Conservation (phyloP, 768 basidiomycete genomes). For the Pulveroboletus ravenelii region DNA sequence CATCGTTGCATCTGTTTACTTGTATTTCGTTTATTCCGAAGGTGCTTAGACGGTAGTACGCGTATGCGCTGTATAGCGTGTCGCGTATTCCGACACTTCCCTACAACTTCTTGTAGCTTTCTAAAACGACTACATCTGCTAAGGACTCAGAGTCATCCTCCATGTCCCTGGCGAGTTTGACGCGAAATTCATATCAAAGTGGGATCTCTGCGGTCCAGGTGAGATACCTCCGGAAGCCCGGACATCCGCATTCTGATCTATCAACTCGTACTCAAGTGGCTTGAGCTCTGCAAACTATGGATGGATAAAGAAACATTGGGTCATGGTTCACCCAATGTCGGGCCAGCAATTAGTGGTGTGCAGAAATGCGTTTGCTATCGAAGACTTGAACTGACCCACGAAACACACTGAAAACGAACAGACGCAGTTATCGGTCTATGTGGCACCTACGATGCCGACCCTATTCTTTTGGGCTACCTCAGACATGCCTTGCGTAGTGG, state of each 20-base stretch:
- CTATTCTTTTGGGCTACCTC: slow-evolving; percentile 62
- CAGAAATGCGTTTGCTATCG: not conserved
- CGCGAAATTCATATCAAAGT: slow-evolving; percentile 69
- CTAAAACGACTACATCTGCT: not conserved
- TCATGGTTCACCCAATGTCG: slow-evolving; percentile 37
- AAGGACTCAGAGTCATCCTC: not conserved
- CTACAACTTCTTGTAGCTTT: not conserved
- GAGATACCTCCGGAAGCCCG: slow-evolving; percentile 15
- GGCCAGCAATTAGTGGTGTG: slow-evolving; percentile 58
- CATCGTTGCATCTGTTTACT: not conserved
- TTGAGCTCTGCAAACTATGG: slow-evolving; percentile 57
- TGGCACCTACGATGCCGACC: slow-evolving; percentile 65
- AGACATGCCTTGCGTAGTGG: slow-evolving; percentile 52
- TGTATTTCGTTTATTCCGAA: not conserved
- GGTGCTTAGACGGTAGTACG: not conserved
- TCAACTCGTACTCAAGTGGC: slow-evolving; percentile 46
- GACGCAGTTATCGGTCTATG: slow-evolving; percentile 69
- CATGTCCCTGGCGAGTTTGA: slow-evolving; percentile 69
- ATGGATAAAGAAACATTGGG: slow-evolving; percentile 45
- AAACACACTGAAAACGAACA: slow-evolving; percentile 24
- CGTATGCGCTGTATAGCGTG: no score
- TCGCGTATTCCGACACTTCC: not conserved
- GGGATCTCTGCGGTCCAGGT: slow-evolving; percentile 65
- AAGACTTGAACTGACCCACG: slow-evolving; percentile 1
- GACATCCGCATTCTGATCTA: slow-evolving; percentile 1